Evolutionary conservation across 2,329 filamentous ascomycete species (phyloP).

Genomic region (Coniochaeta hoffmannii): DNA sequence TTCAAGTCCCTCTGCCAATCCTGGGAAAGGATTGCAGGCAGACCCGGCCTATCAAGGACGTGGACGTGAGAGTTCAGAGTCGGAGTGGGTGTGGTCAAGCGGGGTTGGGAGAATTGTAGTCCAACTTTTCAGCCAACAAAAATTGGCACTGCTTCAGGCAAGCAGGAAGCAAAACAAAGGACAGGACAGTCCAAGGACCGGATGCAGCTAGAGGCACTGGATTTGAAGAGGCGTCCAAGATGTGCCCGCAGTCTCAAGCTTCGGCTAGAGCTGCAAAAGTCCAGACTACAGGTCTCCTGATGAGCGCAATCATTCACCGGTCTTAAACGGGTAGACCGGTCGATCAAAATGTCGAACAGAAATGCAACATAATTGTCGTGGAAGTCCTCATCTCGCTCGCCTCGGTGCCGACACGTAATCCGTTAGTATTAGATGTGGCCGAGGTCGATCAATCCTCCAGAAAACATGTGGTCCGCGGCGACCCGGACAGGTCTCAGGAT

Average conservation of each 20-base stretch:
- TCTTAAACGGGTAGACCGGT: too few species aligned
- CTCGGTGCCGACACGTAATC: background rate
- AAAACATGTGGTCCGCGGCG: background rate
- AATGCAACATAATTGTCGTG: too few species aligned
- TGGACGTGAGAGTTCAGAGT: background rate
- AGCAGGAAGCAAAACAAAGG: background rate
- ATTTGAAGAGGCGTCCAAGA: background rate
- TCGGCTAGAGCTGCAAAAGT: too few species aligned
- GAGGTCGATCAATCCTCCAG: background rate
- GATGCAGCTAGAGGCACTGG: background rate
- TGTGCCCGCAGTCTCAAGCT: too few species aligned
- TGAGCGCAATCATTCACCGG: too few species aligned
- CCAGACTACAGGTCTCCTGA: too few species aligned
- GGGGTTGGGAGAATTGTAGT: background rate
- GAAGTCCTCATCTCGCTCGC: too few species aligned
- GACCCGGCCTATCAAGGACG: background rate
- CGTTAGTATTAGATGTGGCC: background rate
- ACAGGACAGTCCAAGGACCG: background rate
- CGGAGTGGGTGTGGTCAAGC: conserved; percentile 1
- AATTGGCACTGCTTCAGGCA: background rate
- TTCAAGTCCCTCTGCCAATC: background rate
- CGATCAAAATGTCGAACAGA: too few species aligned
- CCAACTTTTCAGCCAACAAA: background rate
- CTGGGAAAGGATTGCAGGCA: background rate
- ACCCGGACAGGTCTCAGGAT: background rate